Evolutionary conservation across 495 filamentous ascomycete species (phyloP).

Genomic region (Usnea hakonensis): DNA sequence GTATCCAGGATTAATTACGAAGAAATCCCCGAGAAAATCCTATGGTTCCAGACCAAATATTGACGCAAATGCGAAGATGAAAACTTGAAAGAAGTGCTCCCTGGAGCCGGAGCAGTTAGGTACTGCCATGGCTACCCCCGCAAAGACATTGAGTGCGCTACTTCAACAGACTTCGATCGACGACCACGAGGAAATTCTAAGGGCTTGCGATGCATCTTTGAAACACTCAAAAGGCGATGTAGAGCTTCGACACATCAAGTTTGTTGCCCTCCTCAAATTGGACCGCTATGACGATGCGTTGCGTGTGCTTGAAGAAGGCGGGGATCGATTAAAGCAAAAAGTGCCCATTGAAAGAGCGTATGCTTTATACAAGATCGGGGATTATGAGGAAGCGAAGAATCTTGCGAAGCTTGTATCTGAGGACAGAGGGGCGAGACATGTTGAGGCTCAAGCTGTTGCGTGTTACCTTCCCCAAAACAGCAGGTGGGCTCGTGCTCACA

Average conservation of each 20-base stretch:
- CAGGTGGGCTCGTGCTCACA: slow-evolving; percentile 8
- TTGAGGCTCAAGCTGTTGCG: slow-evolving; percentile 80
- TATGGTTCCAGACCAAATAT: no score
- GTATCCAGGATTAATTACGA: no score
- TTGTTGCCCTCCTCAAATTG: slow-evolving; percentile 82
- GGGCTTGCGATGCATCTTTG: slow-evolving; percentile 61
- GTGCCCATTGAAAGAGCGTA: slow-evolving; percentile 81
- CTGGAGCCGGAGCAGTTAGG: neutral
- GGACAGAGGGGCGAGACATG: slow-evolving; percentile 63
- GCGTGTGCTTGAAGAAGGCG: slow-evolving; percentile 63
- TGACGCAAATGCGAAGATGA: neutral
- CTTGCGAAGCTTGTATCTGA: slow-evolving; percentile 43
- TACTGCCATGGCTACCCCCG: slow-evolving; percentile 38
- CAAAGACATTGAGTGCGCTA: slow-evolving; percentile 48
- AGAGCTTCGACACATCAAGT: slow-evolving; percentile 66
- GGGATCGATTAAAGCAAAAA: slow-evolving; percentile 54
- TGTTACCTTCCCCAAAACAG: slow-evolving; percentile 10
- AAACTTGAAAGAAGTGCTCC: neutral
- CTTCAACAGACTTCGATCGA: slow-evolving; percentile 55
- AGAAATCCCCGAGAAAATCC: no score
- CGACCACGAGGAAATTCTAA: slow-evolving; percentile 66
- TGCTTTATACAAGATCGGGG: slow-evolving; percentile 79
- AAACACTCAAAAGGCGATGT: slow-evolving; percentile 54
- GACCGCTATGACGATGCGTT: slow-evolving; percentile 90
- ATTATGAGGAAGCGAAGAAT: slow-evolving; percentile 60